Evolutionary conservation across 1,139 yeast genomes (phyloP).

Genomic region (Lodderomyces pseudojiufengensis): DNA sequence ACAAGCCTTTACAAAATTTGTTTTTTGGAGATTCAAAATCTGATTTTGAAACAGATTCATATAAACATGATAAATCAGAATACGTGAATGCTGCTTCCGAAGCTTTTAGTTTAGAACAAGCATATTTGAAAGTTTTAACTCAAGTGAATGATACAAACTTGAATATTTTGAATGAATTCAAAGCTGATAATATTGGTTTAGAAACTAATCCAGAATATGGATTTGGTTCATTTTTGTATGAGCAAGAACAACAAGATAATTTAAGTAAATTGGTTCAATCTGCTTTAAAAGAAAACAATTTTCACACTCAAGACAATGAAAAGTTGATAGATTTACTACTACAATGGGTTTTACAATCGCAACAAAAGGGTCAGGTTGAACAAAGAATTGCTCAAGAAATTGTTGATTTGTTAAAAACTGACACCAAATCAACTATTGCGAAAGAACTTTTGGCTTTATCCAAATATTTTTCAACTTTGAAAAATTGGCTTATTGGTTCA

Average conservation of each 20-base stretch:
- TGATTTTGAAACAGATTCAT: constrained; percentile 22
- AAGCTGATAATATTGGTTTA: constrained; percentile 37
- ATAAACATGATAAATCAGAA: constrained; percentile 14
- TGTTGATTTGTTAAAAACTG: constrained; percentile 40
- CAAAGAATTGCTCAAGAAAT: constrained; percentile 32
- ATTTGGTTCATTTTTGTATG: constrained; percentile 68
- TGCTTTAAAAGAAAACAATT: constrained; percentile 48
- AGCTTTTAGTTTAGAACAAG: constrained; percentile 61
- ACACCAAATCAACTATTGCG: constrained; percentile 36
- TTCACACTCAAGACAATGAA: constrained; percentile 42
- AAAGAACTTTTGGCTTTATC: constrained; percentile 43
- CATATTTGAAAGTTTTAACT: constrained; percentile 69
- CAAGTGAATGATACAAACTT: constrained; percentile 54
- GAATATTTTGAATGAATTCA: constrained; percentile 54
- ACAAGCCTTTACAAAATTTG: constrained; percentile 60
- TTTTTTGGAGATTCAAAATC: constrained; percentile 53
- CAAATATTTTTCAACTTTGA: constrained; percentile 42
- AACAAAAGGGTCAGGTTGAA: constrained; percentile 27
- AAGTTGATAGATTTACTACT: constrained; percentile 59
- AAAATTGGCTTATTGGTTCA: constrained; percentile 87
- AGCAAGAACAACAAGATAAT: constrained; percentile 47
- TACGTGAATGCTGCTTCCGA: constrained; percentile 35
- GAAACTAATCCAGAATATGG: constrained; percentile 78
- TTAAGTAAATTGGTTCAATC: constrained; percentile 48
- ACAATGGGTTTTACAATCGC: constrained; percentile 57